These are phyloP conservation scores for Fusarium sp. DNA, from an alignment of 2,329 filamentous ascomycete species.

Conservation along the genomic window DNA sequence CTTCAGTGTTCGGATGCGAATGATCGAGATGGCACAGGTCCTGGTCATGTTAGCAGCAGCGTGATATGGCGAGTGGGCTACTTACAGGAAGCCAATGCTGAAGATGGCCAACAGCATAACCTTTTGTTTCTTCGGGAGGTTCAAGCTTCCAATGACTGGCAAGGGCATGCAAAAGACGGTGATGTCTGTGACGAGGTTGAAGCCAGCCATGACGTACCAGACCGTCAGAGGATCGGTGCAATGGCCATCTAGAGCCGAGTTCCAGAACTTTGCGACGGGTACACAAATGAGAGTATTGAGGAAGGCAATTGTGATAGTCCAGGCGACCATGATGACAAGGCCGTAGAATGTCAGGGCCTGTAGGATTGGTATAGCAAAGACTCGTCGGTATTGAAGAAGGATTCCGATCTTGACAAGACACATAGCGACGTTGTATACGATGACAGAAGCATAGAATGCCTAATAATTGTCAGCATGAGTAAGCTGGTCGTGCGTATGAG, in stretches of 20 bases:
- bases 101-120: constrained; percentile 12
- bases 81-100: constrained; percentile 10
- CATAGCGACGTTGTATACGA: constrained; percentile 19
- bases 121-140: constrained; percentile 14
- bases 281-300: constrained; percentile 14
- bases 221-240: background rate
- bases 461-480: background rate
- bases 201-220: constrained; percentile 24
- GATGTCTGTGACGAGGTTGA: constrained; percentile 14
- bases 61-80: rapidly evolving
- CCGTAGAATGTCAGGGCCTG: constrained; percentile 1
- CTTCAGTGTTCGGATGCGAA: constrained; percentile 13
- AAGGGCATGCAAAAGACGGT: constrained; percentile 9
- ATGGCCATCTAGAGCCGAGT: background rate
- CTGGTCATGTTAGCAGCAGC: background rate
- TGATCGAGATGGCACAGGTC: constrained; percentile 16
- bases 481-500: too few species aligned
- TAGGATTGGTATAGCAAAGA: constrained; percentile 5
- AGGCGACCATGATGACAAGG: background rate
- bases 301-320: constrained; percentile 13
- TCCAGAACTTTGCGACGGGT: constrained; percentile 22
- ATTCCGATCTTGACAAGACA: constrained; percentile 20
- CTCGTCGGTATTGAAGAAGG: constrained; percentile 17
- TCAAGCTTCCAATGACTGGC: constrained; percentile 11
- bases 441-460: constrained; percentile 16